Conservation (phyloP, 306 rosid species). For the Pyrus bretschneideri region DNA sequence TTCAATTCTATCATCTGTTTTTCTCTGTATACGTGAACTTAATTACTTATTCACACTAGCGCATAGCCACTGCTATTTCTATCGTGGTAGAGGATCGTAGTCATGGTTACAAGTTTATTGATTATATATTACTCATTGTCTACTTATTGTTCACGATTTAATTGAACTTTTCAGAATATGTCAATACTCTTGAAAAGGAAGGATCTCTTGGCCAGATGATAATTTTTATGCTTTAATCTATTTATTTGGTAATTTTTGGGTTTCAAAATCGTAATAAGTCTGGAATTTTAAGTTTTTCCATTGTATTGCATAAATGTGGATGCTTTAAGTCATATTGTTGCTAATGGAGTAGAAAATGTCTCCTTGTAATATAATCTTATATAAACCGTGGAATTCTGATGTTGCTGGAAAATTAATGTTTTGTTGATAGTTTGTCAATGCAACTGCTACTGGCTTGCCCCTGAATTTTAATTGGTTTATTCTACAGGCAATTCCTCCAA, state of each 20-base stretch:
- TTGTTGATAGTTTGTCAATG: conserved; percentile 12
- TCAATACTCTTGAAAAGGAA: not conserved
- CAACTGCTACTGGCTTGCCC: conserved; percentile 15
- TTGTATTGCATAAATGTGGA: not conserved
- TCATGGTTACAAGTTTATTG: not conserved
- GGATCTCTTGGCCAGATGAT: not conserved
- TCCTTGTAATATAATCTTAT: not conserved
- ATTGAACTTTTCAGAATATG: not conserved
- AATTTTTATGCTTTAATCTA: not conserved
- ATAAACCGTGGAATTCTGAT: conserved; percentile 1
- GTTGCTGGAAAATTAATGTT: conserved; percentile 5
- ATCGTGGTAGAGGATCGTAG: not conserved
- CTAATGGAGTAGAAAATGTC: not conserved
- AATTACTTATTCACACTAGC: not conserved
- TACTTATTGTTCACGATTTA: not conserved
- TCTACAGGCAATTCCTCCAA: conserved; percentile 94
- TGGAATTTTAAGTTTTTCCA: not conserved
- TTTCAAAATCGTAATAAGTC: not conserved
- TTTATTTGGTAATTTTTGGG: not conserved
- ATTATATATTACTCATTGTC: not conserved
- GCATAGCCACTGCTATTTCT: not conserved
- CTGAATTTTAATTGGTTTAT: conserved; percentile 19
- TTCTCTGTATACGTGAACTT: not conserved
- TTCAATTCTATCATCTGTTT: not conserved
- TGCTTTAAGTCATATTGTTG: not conserved